phyloP scores from a whole-genome alignment of 148 eudicot genomes.

The Dianthus caryophyllus region DNA sequence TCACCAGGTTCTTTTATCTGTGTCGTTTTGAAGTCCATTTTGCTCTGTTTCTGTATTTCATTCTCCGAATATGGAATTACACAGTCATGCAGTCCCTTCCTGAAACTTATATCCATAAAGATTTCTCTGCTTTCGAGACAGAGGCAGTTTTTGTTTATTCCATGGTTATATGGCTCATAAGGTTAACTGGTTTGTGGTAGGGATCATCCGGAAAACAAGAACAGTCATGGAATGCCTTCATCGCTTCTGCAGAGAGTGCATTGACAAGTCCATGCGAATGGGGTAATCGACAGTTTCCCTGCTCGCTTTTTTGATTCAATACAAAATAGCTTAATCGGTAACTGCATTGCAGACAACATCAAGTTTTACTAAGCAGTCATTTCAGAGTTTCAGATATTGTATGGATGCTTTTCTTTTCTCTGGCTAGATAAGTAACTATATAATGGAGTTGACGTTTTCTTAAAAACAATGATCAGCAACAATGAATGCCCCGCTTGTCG shows the following conservation, averaged over 20 bases:
- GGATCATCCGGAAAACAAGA: slow-evolving; percentile 91
- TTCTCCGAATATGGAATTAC: neutral
- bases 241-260: slow-evolving; percentile 98
- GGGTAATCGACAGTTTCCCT: slow-evolving; percentile 46
- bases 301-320: neutral
- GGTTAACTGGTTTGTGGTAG: slow-evolving; percentile 33
- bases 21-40: neutral
- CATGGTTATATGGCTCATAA: neutral
- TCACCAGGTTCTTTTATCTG: neutral
- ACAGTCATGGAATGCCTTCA: slow-evolving; percentile 98
- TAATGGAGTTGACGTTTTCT: slow-evolving; percentile 12
- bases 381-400: slow-evolving; percentile 10
- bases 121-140: slow-evolving; percentile 9
- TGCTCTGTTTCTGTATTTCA: neutral
- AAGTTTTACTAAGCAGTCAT: neutral
- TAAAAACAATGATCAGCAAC: slow-evolving; percentile 41
- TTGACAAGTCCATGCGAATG: slow-evolving; percentile 97
- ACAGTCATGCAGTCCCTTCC: neutral
- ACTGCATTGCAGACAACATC: neutral
- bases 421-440: neutral
- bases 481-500: slow-evolving; percentile 92
- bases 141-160: neutral
- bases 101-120: neutral
- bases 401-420: neutral
- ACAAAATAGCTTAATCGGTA: neutral